These are phyloP conservation scores for Helicocarpus griseus DNA, from an alignment of 2,329 filamentous ascomycete species.

Conservation along the genomic window DNA sequence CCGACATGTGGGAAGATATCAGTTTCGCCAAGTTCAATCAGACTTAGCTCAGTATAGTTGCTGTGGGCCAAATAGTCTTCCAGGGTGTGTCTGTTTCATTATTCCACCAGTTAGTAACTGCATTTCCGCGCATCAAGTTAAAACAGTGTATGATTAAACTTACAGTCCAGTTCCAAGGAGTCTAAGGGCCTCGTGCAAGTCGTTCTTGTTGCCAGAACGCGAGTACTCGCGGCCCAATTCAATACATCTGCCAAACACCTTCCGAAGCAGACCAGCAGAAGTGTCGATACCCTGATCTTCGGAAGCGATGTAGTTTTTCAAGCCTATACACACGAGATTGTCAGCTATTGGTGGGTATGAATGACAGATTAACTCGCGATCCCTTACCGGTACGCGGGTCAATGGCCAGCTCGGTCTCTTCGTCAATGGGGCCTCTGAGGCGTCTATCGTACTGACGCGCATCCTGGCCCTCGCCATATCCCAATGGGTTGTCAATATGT, in stretches of 20 bases:
- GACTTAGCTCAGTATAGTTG: slow-evolving; percentile 80
- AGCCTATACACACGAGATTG: slow-evolving; percentile 25
- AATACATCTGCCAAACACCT: slow-evolving; percentile 64
- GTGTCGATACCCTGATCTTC: slow-evolving; percentile 70
- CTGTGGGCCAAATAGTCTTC: slow-evolving; percentile 92
- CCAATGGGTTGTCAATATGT: slow-evolving; percentile 70
- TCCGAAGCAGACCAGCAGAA: slow-evolving; percentile 66
- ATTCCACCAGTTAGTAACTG: neutral
- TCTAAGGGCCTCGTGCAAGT: slow-evolving; percentile 77
- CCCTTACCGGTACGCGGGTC: slow-evolving; percentile 57
- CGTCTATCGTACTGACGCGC: slow-evolving; percentile 71
- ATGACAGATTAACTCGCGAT: slow-evolving; percentile 11
- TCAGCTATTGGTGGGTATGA: neutral
- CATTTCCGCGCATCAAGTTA: neutral
- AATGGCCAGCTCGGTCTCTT: slow-evolving; percentile 65
- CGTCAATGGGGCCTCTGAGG: slow-evolving; percentile 73
- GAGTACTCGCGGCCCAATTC: slow-evolving; percentile 69
- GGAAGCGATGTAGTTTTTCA: slow-evolving; percentile 94
- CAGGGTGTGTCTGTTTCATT: slow-evolving; percentile 54
- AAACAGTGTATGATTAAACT: neutral
- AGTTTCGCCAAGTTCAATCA: slow-evolving; percentile 75
- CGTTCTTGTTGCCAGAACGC: slow-evolving; percentile 56
- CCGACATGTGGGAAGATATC: slow-evolving; percentile 84
- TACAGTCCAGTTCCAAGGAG: slow-evolving; percentile 70
- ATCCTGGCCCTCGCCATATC: slow-evolving; percentile 83